Evolutionary conservation across 2,329 filamentous ascomycete species (phyloP), one percentile per base, ranked within the genome.

Genomic region (Neonectria coccinea): DNA sequence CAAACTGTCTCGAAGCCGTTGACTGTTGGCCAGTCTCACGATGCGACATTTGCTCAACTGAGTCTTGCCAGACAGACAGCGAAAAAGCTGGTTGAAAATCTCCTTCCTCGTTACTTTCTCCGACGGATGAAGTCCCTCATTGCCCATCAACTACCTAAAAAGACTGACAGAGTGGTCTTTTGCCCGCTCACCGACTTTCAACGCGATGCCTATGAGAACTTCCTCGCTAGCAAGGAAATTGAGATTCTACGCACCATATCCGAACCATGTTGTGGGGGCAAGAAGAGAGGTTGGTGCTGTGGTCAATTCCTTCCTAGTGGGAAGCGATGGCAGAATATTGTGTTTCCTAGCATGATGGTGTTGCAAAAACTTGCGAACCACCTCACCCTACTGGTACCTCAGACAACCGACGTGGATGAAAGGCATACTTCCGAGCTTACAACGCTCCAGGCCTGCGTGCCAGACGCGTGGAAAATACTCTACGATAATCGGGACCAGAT

Each of bases 111-210:
- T 14, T 97, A 97, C 77, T 98, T 99, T 72, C 84, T 97, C 2
- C 91, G 96, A 2, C 89, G 96, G 2, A 96, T 97, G 88, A 99
- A 99, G 82, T 90, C 90, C 0, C 82, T 98, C 16, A 97, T 99
- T 65, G 93, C 94, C 1, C 84, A 97, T 73, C 95, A 99, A 75
- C 84, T 99, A 8, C 96, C 96, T 0, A 97, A 94, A 79, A 99
- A 99, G 84, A 94, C 88, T 36, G 96, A 99, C 76, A 89, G 91
- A 59, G 94, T 98, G 1, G 93, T 98, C 5, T 99, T 99, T 75
- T 99, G 96, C 71, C 94, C 94, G 1, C 84, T 99, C 20, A 97
- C 94, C 0, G 87, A 91, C 5, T 86, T 90, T 0, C 96, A 99
- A 78, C 86, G 87, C 12, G 86, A 90, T 33, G 95, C 94, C 0